Evolutionary conservation across 1,284 basidiomycete genomes (phyloP).

Genomic region (Trichosporon faecale): DNA sequence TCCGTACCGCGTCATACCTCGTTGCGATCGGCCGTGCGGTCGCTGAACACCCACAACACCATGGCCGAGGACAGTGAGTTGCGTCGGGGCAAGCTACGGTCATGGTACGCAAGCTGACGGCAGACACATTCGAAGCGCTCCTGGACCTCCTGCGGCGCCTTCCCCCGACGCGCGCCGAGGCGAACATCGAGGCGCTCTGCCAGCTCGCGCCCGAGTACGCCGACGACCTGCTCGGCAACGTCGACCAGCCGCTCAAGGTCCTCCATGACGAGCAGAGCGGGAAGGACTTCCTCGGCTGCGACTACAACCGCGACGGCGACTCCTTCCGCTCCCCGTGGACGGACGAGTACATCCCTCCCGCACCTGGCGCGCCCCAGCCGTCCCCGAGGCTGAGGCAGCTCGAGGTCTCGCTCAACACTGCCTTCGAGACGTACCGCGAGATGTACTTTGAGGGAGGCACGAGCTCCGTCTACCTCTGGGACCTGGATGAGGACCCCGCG

Average conservation of each 20-base stretch:
- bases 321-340: slow-evolving; percentile 96
- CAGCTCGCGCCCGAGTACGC: slow-evolving; percentile 87
- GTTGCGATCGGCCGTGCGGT: neutral
- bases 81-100: neutral
- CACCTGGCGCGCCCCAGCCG: slow-evolving; percentile 83
- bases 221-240: slow-evolving; percentile 89
- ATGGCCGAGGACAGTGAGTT: slow-evolving; percentile 26
- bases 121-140: slow-evolving; percentile 66
- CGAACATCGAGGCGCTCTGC: slow-evolving; percentile 80
- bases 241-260: slow-evolving; percentile 89
- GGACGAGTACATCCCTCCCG: slow-evolving; percentile 79
- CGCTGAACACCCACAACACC: slow-evolving; percentile 1
- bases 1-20: slow-evolving; percentile 8
- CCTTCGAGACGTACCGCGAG: slow-evolving; percentile 96
- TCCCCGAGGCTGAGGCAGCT: slow-evolving; percentile 80
- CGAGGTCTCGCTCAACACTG: slow-evolving; percentile 89
- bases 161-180: slow-evolving; percentile 84
- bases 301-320: slow-evolving; percentile 96
- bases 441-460: slow-evolving; percentile 98
- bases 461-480: slow-evolving; percentile 98
- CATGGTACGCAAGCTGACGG: neutral
- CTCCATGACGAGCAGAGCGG: slow-evolving; percentile 69
- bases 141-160: slow-evolving; percentile 94
- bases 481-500: slow-evolving; percentile 74
- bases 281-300: slow-evolving; percentile 88